Conservation (phyloP, 768 basidiomycete species). For the Pseudohyphozyma bogoriensis region DNA sequence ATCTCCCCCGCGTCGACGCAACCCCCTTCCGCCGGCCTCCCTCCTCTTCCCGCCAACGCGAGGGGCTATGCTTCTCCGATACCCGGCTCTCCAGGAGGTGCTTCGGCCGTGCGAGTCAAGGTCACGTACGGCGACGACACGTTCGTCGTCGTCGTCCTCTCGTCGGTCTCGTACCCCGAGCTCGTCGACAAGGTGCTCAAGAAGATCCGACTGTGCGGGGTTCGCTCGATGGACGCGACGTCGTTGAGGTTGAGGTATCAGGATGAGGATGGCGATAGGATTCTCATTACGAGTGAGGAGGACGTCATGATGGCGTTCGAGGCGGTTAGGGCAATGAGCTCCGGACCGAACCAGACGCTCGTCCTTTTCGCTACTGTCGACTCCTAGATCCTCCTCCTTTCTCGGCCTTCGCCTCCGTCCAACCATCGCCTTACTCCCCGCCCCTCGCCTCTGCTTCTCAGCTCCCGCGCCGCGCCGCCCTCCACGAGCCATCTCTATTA, state of each 20-base stretch:
- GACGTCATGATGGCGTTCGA: slow-evolving; percentile 93
- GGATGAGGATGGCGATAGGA: slow-evolving; percentile 87
- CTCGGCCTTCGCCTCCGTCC: neutral
- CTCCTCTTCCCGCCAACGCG: neutral
- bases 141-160: slow-evolving; percentile 82
- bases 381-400: neutral
- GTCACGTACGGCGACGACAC: slow-evolving; percentile 92
- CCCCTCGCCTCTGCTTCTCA: neutral
- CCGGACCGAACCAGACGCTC: neutral
- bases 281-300: slow-evolving; percentile 77
- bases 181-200: slow-evolving; percentile 80
- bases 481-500: neutral
- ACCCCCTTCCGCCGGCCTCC: slow-evolving; percentile 10
- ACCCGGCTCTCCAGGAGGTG: neutral
- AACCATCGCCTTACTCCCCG: neutral
- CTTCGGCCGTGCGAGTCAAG: slow-evolving; percentile 68
- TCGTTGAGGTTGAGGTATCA: slow-evolving; percentile 53
- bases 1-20: slow-evolving; percentile 17
- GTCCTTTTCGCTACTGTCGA: slow-evolving; percentile 2
- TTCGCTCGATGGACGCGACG: slow-evolving; percentile 49
- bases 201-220: slow-evolving; percentile 83
- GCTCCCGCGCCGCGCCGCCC: neutral
- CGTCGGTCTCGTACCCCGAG: slow-evolving; percentile 65
- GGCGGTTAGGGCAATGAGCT: neutral
- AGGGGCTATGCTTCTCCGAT: neutral